Conservation (phyloP, 2,329 filamentous ascomycete species). For the Knufia fluminis region DNA sequence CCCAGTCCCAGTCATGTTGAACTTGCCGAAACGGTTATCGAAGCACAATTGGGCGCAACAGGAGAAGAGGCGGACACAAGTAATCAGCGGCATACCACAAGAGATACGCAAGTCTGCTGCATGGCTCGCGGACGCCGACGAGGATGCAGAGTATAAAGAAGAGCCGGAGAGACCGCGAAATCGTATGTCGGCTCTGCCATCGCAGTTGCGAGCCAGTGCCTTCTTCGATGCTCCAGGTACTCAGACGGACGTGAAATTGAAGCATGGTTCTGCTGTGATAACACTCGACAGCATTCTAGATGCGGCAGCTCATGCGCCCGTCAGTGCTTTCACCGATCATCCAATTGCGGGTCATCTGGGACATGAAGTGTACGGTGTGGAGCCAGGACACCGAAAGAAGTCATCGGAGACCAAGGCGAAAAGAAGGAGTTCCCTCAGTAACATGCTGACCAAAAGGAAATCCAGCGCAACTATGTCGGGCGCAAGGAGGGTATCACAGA, state of each 20-base stretch:
- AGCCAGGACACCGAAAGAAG: constrained; percentile 26
- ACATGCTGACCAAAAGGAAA: constrained; percentile 21
- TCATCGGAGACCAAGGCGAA: constrained; percentile 24
- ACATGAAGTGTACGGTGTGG: constrained; percentile 59
- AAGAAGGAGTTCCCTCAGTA: constrained; percentile 26
- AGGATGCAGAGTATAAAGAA: constrained; percentile 9
- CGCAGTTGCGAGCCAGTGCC: constrained; percentile 79
- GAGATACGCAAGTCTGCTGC: constrained; percentile 45
- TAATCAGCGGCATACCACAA: constrained; percentile 55
- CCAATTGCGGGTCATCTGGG: constrained; percentile 69
- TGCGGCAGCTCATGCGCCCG: constrained; percentile 77
- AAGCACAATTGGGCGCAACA: constrained; percentile 55
- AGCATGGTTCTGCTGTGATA: constrained; percentile 72
- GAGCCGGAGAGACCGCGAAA: constrained; percentile 4
- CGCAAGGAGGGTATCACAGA: constrained; percentile 4
- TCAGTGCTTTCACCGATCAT: constrained; percentile 86
- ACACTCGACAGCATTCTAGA: constrained; percentile 88
- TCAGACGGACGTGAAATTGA: constrained; percentile 46
- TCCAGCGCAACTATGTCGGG: constrained; percentile 20
- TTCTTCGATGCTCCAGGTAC: constrained; percentile 70
- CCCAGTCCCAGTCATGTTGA: constrained; percentile 86
- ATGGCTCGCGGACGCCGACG: constrained; percentile 31
- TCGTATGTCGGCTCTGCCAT: constrained; percentile 52
- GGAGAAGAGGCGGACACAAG: constrained; percentile 63
- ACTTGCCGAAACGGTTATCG: constrained; percentile 79